Conservation (phyloP, 2,329 filamentous ascomycete genomes). For the Venturia carpophila region DNA sequence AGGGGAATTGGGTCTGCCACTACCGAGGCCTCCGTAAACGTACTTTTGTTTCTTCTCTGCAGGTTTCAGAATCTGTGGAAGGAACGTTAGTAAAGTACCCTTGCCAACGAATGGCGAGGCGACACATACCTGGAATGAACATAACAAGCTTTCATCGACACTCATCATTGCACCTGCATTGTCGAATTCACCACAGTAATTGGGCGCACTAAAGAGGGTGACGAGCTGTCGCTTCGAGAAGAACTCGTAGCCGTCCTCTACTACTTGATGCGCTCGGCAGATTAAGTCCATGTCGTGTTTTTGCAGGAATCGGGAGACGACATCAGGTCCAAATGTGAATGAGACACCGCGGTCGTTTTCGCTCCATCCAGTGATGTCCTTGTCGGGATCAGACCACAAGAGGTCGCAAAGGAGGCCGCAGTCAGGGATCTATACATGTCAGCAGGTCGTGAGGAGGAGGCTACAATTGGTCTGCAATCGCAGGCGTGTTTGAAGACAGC, state of each 20-base stretch:
- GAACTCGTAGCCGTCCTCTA: constrained; percentile 99
- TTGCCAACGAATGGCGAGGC: neutral
- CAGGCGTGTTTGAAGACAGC: constrained; percentile 20
- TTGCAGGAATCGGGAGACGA: constrained; percentile 93
- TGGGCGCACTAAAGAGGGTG: constrained; percentile 94
- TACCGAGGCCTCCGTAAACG: constrained; percentile 67
- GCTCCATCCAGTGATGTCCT: constrained; percentile 98
- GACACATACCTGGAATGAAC: constrained; percentile 81
- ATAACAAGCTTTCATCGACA: constrained; percentile 94
- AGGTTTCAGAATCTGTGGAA: constrained; percentile 81
- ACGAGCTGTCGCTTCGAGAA: constrained; percentile 98
- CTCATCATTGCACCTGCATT: constrained; percentile 99
- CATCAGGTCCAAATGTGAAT: constrained; percentile 96
- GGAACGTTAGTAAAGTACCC: constrained; percentile 17
- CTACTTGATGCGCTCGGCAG: constrained; percentile 96
- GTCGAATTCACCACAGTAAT: constrained; percentile 99
- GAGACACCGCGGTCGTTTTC: constrained; percentile 98
- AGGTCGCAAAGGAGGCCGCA: constrained; percentile 96
- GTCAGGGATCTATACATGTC: constrained; percentile 74
- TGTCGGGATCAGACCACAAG: constrained; percentile 97
- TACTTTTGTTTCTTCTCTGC: constrained; percentile 99
- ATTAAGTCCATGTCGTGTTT: constrained; percentile 99
- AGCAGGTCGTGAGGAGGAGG: constrained; percentile 31
- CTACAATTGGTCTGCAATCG: neutral
- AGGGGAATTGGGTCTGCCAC: constrained; percentile 62